A percentile compares a stretch with the other conserved stretches of the same genome.
Evolutionary conservation across 192 early-diverging fungal species (phyloP).

Genomic region (Entomortierella lignicola): DNA sequence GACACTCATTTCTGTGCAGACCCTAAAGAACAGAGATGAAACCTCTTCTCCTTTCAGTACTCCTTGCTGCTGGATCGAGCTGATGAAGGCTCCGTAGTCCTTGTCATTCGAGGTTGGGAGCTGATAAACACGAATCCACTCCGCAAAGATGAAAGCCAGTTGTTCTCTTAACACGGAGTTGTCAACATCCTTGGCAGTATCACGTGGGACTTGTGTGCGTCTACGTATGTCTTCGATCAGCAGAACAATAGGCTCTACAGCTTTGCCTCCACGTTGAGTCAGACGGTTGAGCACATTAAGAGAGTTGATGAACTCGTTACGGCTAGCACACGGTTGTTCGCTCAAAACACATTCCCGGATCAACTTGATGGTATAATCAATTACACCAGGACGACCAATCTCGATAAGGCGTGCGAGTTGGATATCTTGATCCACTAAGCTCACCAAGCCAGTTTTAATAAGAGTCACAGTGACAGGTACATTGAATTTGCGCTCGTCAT

Average conservation of each 20-base stretch:
- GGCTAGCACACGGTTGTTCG: conserved; percentile 62
- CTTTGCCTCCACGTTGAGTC: conserved; percentile 67
- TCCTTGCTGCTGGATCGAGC: conserved; percentile 79
- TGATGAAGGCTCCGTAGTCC: conserved; percentile 70
- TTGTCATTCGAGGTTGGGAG: conserved; percentile 80
- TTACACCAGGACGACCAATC: conserved; percentile 70
- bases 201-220: conserved; percentile 45
- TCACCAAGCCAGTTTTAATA: conserved; percentile 83
- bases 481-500: conserved; percentile 96
- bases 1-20: conserved; percentile 87
- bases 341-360: conserved; percentile 76
- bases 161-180: conserved; percentile 68
- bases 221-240: conserved; percentile 70
- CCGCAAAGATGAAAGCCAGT: conserved; percentile 75
- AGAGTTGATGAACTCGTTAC: conserved; percentile 74
- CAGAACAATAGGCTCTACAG: conserved; percentile 55
- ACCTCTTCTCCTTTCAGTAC: conserved; percentile 81
- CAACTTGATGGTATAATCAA: conserved; percentile 84
- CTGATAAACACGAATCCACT: conserved; percentile 85
- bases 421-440: conserved; percentile 84
- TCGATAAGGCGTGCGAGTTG: conserved; percentile 91
- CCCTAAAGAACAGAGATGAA: conserved; percentile 90
- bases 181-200: conserved; percentile 61
- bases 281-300: conserved; percentile 80
- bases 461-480: conserved; percentile 86